Evolutionary conservation across 164 flowering plant genomes (phyloP).

Genomic region (Liriodendron chinense): DNA sequence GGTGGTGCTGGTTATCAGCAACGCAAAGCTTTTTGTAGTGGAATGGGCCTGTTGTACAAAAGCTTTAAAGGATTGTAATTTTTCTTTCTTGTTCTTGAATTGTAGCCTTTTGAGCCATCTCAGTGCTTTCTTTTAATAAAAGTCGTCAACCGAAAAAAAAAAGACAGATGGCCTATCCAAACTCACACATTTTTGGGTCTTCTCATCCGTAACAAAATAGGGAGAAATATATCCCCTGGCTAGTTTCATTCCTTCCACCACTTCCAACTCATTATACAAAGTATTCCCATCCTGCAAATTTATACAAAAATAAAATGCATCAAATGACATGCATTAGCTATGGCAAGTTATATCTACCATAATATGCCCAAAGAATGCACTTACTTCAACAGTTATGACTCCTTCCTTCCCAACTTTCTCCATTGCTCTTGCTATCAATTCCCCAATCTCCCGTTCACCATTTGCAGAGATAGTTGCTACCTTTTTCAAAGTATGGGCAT

Average conservation of each 20-base stretch:
- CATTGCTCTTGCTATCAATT: conserved; percentile 84
- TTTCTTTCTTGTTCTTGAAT: too few relatives aligned
- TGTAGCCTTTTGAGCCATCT: too few relatives aligned
- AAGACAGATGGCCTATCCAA: background rate
- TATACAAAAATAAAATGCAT: background rate
- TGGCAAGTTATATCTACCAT: background rate
- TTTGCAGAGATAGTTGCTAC: conserved; percentile 96
- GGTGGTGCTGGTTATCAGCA: too few relatives aligned
- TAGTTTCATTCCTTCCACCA: conserved; percentile 95
- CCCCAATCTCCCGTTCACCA: conserved; percentile 86
- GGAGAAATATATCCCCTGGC: conserved; percentile 86
- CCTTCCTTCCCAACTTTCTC: conserved; percentile 97
- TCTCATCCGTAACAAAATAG: conserved; percentile 66
- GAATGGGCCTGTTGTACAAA: too few relatives aligned
- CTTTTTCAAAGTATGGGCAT: conserved; percentile 25
- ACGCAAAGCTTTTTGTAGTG: too few relatives aligned
- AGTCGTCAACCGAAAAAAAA: too few relatives aligned
- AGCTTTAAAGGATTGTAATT: too few relatives aligned
- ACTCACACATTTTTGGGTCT: conserved; percentile 87
- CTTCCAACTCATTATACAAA: conserved; percentile 70
- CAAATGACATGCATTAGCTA: background rate
- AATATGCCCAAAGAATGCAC: conserved; percentile 16
- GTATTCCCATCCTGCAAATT: conserved; percentile 75
- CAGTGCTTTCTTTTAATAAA: too few relatives aligned
- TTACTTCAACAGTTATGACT: conserved; percentile 77